A percentile compares a stretch with the other conserved stretches of the same genome.
These are phyloP conservation scores for Schizosaccharomyces versatilis DNA, from an alignment of 1,139 yeast species.

Conservation along the genomic window DNA sequence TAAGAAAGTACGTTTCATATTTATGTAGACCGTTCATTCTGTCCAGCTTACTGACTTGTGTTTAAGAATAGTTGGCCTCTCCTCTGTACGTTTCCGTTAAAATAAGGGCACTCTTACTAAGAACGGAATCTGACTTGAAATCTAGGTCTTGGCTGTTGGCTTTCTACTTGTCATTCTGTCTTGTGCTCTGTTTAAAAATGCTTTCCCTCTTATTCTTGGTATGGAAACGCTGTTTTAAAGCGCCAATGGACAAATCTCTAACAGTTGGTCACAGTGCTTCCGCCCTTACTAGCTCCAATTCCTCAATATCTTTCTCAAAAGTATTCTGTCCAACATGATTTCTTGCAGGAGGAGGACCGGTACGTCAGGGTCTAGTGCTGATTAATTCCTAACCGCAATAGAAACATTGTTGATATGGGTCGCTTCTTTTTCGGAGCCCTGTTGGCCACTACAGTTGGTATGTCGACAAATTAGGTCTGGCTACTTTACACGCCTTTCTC, in stretches of 20 bases:
- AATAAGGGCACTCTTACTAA: slow-evolving; percentile 29
- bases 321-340: not conserved
- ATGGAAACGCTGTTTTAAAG: slow-evolving; percentile 12
- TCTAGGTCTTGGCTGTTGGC: slow-evolving; percentile 54
- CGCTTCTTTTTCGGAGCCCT: not conserved
- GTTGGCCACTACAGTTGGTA: not conserved
- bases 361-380: not conserved
- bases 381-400: not conserved
- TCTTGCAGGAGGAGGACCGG: slow-evolving; percentile 1
- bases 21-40: not conserved
- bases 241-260: not conserved
- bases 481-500: no score
- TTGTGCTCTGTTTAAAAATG: slow-evolving; percentile 49
- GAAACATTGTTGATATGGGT: not conserved
- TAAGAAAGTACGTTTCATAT: not conserved
- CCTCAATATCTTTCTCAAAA: not conserved
- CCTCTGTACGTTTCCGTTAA: not conserved
- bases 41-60: not conserved
- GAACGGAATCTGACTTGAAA: slow-evolving; percentile 24
- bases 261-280: not conserved
- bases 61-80: not conserved
- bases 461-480: not conserved
- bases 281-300: not conserved
- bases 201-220: slow-evolving; percentile 51
- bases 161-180: slow-evolving; percentile 54